These are phyloP conservation scores for Oenanthe sinensis DNA, from an alignment of 129 eudicot species.

Conservation along the genomic window DNA sequence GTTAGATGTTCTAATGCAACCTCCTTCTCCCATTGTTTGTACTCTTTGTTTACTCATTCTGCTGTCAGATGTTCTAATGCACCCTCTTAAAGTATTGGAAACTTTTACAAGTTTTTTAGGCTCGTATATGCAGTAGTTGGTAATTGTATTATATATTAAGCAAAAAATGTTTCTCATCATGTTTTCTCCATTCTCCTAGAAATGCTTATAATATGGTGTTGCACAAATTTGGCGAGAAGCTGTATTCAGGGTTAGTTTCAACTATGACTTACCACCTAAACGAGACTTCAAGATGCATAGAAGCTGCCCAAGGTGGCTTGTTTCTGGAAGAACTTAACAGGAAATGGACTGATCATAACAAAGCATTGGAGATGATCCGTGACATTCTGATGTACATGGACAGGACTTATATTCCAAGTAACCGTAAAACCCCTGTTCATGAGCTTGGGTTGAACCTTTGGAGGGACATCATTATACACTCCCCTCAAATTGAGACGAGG, in stretches of 20 bases:
- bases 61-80: not conserved
- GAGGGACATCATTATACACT: constrained; percentile 59
- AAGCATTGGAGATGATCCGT: constrained; percentile 80
- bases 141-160: not conserved
- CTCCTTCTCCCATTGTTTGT: not conserved
- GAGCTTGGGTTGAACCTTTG: constrained; percentile 71
- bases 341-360: constrained; percentile 73
- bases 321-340: constrained; percentile 67
- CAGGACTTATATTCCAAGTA: constrained; percentile 62
- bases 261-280: constrained; percentile 61
- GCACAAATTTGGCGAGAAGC: constrained; percentile 74
- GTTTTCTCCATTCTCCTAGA: constrained; percentile 24
- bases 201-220: constrained; percentile 82
- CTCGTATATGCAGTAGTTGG: not conserved
- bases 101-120: not conserved
- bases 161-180: not conserved
- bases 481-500: constrained; percentile 44
- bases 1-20: not conserved
- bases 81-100: not conserved
- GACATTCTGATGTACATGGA: constrained; percentile 88
- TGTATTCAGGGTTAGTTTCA: constrained; percentile 57
- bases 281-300: constrained; percentile 42
- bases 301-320: constrained; percentile 45
- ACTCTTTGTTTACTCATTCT: not conserved
- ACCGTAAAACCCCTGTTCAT: constrained; percentile 65